Evolutionary conservation across 192 early-diverging fungal genomes (phyloP), one percentile per base, ranked within the genome.

Genomic region (Tieghemiomyces parasiticus): DNA sequence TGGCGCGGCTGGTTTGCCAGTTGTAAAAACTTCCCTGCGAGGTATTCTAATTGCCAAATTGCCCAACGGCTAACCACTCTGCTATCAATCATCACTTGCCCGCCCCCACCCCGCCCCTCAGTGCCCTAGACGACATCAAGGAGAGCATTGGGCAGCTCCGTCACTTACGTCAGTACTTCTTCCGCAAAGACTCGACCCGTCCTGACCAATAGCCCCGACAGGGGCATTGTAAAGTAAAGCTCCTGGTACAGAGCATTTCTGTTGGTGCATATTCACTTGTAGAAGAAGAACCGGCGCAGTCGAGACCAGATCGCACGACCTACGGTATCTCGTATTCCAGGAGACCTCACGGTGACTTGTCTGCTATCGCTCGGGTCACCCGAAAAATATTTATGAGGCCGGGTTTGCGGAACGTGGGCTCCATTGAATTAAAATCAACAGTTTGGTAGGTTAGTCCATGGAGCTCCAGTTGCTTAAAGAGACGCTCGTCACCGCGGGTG

Each of bases 51-150:
- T n/a, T n/a, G n/a, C n/a, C n/a, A n/a, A n/a, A n/a, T n/a, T n/a
- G n/a, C n/a, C n/a, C n/a, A n/a, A n/a, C n/a, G n/a, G n/a, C n/a
- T n/a, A n/a, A n/a, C n/a, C n/a, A n/a, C n/a, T n/a, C n/a, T n/a
- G n/a, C n/a, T n/a, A n/a, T n/a, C n/a, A n/a, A n/a, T n/a, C n/a
- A n/a, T n/a, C n/a, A n/a, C n/a, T n/a, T n/a, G n/a, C n/a, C n/a
- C n/a, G n/a, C n/a, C n/a, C n/a, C n/a, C n/a, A n/a, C n/a, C n/a
- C n/a, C n/a, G n/a, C n/a, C n/a, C n/a, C n/a, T n/a, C 46, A 76
- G 91, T 38, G 91, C 94, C 0, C 61, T 95, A 60, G 94, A 92
- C 58, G 94, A 97, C 64, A 97, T 97, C 61, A 65, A 80, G 4
- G 94, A 95, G 63, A 89, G 85, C 49, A 95, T 97, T 46, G 81